Conservation (phyloP, 2,329 filamentous ascomycete species). For the Apiospora marii region DNA sequence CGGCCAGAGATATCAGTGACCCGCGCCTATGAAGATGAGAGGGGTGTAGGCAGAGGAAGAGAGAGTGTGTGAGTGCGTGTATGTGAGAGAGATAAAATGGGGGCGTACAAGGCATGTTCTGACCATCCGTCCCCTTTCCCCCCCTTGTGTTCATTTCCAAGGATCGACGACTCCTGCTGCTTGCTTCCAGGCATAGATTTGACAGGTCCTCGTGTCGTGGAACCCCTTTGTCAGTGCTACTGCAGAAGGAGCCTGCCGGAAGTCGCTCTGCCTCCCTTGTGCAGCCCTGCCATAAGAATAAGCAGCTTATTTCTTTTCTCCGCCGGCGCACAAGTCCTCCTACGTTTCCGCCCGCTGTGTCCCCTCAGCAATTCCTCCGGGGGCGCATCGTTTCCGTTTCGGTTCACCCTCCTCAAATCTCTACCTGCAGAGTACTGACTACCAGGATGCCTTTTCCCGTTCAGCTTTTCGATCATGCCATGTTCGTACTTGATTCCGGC, state of each 20-base stretch:
- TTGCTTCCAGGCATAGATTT: slow-evolving; percentile 3
- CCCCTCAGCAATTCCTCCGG: background rate
- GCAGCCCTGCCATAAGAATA: background rate
- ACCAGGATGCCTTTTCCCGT: background rate
- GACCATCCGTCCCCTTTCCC: background rate
- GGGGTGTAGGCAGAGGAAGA: background rate
- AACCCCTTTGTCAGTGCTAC: background rate
- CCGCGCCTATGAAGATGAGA: background rate
- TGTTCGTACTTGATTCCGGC: background rate
- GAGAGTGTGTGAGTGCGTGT: too few relatives aligned
- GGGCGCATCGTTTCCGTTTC: background rate
- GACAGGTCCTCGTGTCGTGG: slow-evolving; percentile 1
- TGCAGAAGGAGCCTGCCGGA: background rate
- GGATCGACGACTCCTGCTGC: slow-evolving; percentile 8
- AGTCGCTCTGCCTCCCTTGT: background rate
- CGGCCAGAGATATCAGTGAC: background rate
- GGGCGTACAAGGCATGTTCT: too few relatives aligned
- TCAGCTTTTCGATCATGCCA: background rate
- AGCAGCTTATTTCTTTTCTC: background rate
- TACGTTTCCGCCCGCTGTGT: background rate
- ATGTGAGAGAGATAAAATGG: too few relatives aligned
- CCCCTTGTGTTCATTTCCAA: background rate
- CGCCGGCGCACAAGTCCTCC: background rate
- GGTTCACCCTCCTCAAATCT: background rate
- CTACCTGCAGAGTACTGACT: background rate